phyloP scores from a whole-genome alignment of 1,139 yeast genomes.

The Saccharomyces pastorianus region DNA sequence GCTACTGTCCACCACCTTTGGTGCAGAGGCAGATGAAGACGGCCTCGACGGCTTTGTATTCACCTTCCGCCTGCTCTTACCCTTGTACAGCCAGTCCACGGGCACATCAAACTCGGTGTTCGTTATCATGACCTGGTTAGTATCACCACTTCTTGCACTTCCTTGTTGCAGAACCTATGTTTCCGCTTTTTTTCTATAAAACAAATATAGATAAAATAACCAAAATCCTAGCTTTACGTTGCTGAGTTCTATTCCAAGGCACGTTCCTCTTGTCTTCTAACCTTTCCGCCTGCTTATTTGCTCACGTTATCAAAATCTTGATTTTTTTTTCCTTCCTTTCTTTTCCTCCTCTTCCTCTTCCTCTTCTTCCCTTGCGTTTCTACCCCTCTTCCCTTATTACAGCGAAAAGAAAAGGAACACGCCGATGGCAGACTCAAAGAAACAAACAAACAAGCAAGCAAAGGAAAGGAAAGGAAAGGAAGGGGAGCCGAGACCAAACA shows the following conservation, averaged over 20 bases:
- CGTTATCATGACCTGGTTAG: not conserved
- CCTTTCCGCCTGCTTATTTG: not conserved
- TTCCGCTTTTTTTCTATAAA: not conserved
- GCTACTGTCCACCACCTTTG: not conserved
- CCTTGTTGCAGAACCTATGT: not conserved
- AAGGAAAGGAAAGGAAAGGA: not conserved
- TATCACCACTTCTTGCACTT: not conserved
- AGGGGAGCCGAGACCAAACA: too few relatives aligned
- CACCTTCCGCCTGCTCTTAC: slow-evolving; percentile 11
- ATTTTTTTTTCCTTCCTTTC: not conserved
- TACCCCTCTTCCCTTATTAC: not conserved
- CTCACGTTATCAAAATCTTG: not conserved
- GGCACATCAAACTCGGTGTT: slow-evolving; percentile 26
- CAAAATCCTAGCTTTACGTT: not conserved
- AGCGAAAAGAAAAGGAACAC: not conserved
- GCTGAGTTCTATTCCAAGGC: not conserved
- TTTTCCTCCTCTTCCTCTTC: not conserved
- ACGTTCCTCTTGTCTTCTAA: not conserved
- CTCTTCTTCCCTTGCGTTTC: not conserved
- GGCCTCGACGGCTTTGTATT: slow-evolving; percentile 1
- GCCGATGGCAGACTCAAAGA: not conserved
- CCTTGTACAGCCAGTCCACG: slow-evolving; percentile 30
- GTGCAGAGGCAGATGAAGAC: not conserved
- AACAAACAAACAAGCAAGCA: too few relatives aligned
- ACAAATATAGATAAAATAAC: not conserved